Conservation (phyloP, 1,284 basidiomycete species). For the Tremellales sp. region DNA sequence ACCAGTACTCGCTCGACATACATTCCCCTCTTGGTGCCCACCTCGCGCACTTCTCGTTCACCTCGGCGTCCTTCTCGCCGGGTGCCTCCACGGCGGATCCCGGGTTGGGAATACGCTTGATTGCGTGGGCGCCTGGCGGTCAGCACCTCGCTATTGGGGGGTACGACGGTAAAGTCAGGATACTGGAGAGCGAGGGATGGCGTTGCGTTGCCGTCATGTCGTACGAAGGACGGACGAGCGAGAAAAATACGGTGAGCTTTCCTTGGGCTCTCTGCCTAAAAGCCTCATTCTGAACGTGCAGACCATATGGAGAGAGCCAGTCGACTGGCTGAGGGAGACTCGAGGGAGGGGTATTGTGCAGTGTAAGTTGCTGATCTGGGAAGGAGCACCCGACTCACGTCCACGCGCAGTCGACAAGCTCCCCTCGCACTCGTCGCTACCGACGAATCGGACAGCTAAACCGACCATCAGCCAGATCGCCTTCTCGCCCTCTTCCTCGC, state of each 20-base stretch:
- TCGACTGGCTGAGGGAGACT: constrained; percentile 72
- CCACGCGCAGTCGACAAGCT: constrained; percentile 21
- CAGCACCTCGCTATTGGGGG: constrained; percentile 72
- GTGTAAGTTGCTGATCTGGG: constrained; percentile 53
- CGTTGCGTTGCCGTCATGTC: constrained; percentile 63
- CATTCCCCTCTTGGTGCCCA: constrained; percentile 66
- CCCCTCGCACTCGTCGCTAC: constrained; percentile 11
- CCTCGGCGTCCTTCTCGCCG: constrained; percentile 42
- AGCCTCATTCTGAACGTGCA: constrained; percentile 36
- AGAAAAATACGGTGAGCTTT: constrained; percentile 55
- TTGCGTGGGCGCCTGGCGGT: constrained; percentile 78
- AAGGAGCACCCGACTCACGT: background rate
- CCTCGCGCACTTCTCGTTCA: constrained; percentile 64
- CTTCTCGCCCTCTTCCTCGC: constrained; percentile 69
- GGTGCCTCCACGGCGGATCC: constrained; percentile 56
- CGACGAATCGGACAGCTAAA: constrained; percentile 11
- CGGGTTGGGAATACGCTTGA: constrained; percentile 69
- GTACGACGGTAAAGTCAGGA: constrained; percentile 79
- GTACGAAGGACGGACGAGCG: constrained; percentile 56
- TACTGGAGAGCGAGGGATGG: constrained; percentile 76
- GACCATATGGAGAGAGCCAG: constrained; percentile 75
- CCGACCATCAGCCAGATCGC: constrained; percentile 61
- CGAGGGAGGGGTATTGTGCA: constrained; percentile 60
- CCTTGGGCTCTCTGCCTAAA: constrained; percentile 3
- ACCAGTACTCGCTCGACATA: constrained; percentile 74